These are phyloP conservation scores for Plectranthus barbatus DNA, from an alignment of 257 asterid species.

Conservation along the genomic window DNA sequence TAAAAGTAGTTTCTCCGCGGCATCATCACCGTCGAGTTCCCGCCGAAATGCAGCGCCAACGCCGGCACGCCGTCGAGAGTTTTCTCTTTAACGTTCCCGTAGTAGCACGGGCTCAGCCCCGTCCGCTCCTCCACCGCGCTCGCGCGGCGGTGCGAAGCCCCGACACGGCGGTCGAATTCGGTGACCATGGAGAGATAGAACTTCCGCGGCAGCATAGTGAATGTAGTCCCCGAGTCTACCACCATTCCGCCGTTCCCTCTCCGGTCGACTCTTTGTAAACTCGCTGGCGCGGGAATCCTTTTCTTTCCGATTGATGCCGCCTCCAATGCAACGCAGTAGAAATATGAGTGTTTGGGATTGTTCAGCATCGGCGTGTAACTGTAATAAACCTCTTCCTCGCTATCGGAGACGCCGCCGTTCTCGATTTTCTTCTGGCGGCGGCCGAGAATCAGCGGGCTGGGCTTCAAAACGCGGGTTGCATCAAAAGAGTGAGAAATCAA, in stretches of 20 bases:
- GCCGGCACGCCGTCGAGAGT: slow-evolving; percentile 26
- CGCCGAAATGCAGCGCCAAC: slow-evolving; percentile 55
- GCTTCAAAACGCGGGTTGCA: slow-evolving; percentile 22
- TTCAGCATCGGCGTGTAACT: slow-evolving; percentile 67
- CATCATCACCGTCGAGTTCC: slow-evolving; percentile 77
- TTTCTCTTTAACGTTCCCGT: slow-evolving; percentile 14
- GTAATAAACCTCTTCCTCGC: slow-evolving; percentile 16
- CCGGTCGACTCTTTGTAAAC: slow-evolving; percentile 44
- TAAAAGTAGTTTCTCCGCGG: slow-evolving; percentile 71
- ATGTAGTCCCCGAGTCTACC: slow-evolving; percentile 95
- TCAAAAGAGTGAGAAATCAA: slow-evolving; percentile 64
- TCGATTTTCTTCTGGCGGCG: slow-evolving; percentile 23
- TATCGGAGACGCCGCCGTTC: background rate
- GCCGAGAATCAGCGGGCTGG: slow-evolving; percentile 81
- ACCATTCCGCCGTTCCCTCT: slow-evolving; percentile 91
- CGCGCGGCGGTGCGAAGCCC: slow-evolving; percentile 39
- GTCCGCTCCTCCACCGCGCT: slow-evolving; percentile 47
- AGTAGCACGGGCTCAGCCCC: slow-evolving; percentile 81
- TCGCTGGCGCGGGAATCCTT: slow-evolving; percentile 45
- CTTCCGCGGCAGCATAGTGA: slow-evolving; percentile 63
- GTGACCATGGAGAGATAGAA: slow-evolving; percentile 42
- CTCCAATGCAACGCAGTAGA: slow-evolving; percentile 65
- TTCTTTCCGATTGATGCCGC: slow-evolving; percentile 51
- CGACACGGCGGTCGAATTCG: slow-evolving; percentile 38
- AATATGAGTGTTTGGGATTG: slow-evolving; percentile 65